Evolutionary conservation across 2,329 filamentous ascomycete genomes (phyloP).

Genomic region (Ophioceras dolichostomum): DNA sequence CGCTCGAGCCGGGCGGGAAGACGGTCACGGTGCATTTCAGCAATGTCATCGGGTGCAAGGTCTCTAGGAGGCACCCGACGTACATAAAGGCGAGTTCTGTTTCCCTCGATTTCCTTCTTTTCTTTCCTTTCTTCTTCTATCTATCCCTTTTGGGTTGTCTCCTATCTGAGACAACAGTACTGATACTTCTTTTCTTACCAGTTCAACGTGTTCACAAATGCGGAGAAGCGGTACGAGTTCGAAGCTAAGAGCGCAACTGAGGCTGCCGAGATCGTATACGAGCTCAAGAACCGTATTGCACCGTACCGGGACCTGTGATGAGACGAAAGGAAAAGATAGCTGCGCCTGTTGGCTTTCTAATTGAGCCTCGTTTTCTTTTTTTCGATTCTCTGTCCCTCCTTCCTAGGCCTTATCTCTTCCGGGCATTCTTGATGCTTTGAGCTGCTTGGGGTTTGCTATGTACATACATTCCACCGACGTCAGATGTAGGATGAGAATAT

Average conservation of each 20-base stretch:
- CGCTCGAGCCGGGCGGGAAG: constrained; percentile 53
- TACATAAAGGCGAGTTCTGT: constrained; percentile 54
- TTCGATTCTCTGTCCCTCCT: too few species aligned
- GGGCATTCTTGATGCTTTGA: too few species aligned
- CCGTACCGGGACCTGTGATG: constrained; percentile 42
- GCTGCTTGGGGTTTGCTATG: too few species aligned
- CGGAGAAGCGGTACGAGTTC: constrained; percentile 77
- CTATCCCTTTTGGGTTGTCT: background rate
- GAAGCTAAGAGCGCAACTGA: constrained; percentile 62
- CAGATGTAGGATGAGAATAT: too few species aligned
- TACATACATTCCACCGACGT: too few species aligned
- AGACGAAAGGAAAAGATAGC: too few species aligned
- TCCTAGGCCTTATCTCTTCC: too few species aligned
- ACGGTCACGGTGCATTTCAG: constrained; percentile 74
- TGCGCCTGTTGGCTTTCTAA: too few species aligned
- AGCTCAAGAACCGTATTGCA: constrained; percentile 65
- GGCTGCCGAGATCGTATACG: constrained; percentile 65
- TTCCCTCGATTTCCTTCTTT: background rate
- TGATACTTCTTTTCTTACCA: constrained; percentile 13
- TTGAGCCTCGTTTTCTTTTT: too few species aligned
- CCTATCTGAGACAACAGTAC: background rate
- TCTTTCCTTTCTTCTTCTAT: background rate
- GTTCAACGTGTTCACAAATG: constrained; percentile 61
- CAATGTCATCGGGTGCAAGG: constrained; percentile 71
- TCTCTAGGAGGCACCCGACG: constrained; percentile 66